phyloP scores from a whole-genome alignment of 1,284 basidiomycete genomes.

The Singerocomus inundabilis region DNA sequence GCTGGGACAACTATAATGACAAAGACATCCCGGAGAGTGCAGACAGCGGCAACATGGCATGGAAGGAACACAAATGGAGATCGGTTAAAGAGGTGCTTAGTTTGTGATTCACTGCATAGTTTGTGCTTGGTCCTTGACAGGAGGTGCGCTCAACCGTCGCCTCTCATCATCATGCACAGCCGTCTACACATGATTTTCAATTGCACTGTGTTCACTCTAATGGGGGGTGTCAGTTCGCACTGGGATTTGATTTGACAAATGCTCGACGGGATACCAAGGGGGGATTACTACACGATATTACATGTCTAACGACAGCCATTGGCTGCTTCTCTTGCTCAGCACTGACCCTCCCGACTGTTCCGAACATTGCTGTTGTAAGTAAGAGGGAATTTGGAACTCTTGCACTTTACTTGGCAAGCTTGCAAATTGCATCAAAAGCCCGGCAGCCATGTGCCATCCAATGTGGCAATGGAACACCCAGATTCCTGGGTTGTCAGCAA shows the following conservation, averaged over 20 bases:
- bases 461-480: slow-evolving; percentile 51
- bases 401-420: slow-evolving; percentile 31
- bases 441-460: slow-evolving; percentile 45
- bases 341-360: slow-evolving; percentile 28
- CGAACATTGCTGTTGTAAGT: slow-evolving; percentile 26
- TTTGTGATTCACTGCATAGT: slow-evolving; percentile 14
- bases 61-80: slow-evolving; percentile 33
- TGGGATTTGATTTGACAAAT: neutral
- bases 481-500: slow-evolving; percentile 40
- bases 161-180: neutral
- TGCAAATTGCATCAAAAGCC: slow-evolving; percentile 37
- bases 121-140: neutral
- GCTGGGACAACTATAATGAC: slow-evolving; percentile 31
- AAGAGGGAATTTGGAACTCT: slow-evolving; percentile 29
- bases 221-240: neutral
- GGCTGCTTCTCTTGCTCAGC: slow-evolving; percentile 17
- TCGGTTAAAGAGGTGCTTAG: slow-evolving; percentile 27
- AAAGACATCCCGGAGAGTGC: slow-evolving; percentile 26
- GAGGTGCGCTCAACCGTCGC: slow-evolving; percentile 4
- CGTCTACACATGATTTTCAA: slow-evolving; percentile 2
- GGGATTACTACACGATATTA: slow-evolving; percentile 1
- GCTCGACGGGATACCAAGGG: no score
- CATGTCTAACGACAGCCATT: slow-evolving; percentile 21
- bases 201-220: neutral
- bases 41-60: slow-evolving; percentile 26